Evolutionary conservation across 2,329 filamentous ascomycete genomes (phyloP), one percentile per base, ranked within the genome.

Genomic region (Teratosphaeria destructans): DNA sequence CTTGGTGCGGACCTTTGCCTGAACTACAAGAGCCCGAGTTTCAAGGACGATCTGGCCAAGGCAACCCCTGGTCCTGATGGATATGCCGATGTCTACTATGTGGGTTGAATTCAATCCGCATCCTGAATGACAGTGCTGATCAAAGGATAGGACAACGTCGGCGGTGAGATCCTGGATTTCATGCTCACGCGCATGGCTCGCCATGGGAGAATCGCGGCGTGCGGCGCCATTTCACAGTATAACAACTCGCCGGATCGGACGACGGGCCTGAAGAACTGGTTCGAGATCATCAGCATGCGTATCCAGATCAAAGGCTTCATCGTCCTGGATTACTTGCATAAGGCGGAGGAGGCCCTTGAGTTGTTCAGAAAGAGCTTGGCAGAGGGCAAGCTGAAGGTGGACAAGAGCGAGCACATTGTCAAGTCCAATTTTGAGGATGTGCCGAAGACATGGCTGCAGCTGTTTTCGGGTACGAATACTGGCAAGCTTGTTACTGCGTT

Each of bases 151-250:
- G 11, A 59, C 35, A 59, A 59, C 16, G 52, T 59, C 26, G 57
- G 57, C 35, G 87, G 87, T 5, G 84, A 88, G 62, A 86, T 89
- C 58, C 77, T 90, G 34, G 85, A 90, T 68, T 72, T 83, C 62
- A 85, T 84, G 53, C 77, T 90, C 47, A 75, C 73, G 3, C 79
- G 85, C n/a, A 86, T 87, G 60, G 85, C 84, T 59, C 74, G 75
- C 57, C 76, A 81, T 69, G 76, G 86, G 14, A 79, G 87, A 37
- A 87, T 90, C 19, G 66, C 86, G 64, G 87, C 87, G 73, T 90
- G 87, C 73, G 87, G 87, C 55, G 79, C 67, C 6, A 89, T 90
- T 74, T 85, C 81, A 69, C 81, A 85, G 71, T 90, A 90, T 73
- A 89, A 89, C 72, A 71, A 77, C 6, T 77, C 67, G 26, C 70